These are phyloP conservation scores for Phytophthora uliginosa DNA, from an alignment of 352 stramenopile genomes.

Conservation along the genomic window DNA sequence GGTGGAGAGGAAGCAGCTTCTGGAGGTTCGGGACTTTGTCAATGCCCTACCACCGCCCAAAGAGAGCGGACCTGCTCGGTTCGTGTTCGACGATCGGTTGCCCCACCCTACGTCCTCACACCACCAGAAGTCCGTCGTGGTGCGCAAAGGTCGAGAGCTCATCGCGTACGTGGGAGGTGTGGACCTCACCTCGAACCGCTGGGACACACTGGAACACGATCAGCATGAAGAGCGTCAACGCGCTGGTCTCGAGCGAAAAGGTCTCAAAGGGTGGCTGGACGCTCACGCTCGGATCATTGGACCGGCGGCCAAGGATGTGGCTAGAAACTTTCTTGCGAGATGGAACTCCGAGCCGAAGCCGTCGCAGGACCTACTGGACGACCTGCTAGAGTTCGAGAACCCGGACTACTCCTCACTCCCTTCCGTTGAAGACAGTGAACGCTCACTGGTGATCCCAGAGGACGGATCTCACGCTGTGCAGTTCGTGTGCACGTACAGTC, in stretches of 20 bases:
- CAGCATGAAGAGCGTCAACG: conserved; percentile 40
- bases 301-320: conserved; percentile 50
- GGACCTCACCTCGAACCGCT: conserved; percentile 54
- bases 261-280: conserved; percentile 59
- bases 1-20: conserved; percentile 47
- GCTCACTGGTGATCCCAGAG: conserved; percentile 11
- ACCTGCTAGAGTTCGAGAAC: conserved; percentile 54
- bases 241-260: conserved; percentile 31
- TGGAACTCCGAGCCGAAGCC: conserved; percentile 57
- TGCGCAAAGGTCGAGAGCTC: conserved; percentile 43
- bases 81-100: conserved; percentile 66
- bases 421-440: conserved; percentile 7
- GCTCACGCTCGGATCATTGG: conserved; percentile 48
- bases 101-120: conserved; percentile 56
- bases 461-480: conserved; percentile 37
- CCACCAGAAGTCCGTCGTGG: conserved; percentile 67
- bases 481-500: conserved; percentile 41
- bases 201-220: conserved; percentile 61
- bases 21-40: conserved; percentile 50
- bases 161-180: conserved; percentile 55
- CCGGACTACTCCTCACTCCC: conserved; percentile 27
- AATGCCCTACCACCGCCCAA: conserved; percentile 39
- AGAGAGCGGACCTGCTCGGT: conserved; percentile 30
- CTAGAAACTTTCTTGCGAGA: conserved; percentile 56
- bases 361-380: conserved; percentile 33